phyloP scores from a whole-genome alignment of 2,329 filamentous ascomycete genomes.

The Nannizziopsis arthrosporioides region DNA sequence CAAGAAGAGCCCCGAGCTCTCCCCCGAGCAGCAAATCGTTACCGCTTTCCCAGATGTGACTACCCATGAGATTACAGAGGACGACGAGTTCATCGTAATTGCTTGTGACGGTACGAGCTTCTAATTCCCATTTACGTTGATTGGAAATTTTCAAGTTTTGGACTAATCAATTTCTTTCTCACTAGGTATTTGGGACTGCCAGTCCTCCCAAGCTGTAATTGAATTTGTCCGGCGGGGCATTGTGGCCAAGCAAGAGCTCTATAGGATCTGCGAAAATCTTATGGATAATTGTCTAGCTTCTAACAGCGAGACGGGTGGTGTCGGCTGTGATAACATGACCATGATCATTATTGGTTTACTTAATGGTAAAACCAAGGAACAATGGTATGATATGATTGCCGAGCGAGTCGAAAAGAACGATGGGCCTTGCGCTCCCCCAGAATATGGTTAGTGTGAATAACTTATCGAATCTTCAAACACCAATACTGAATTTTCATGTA shows the following conservation, averaged over 20 bases:
- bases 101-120: slow-evolving; percentile 68
- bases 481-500: slow-evolving; percentile 32
- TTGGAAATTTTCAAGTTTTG: slow-evolving; percentile 11
- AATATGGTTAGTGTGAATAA: slow-evolving; percentile 75
- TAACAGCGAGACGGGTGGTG: slow-evolving; percentile 93
- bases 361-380: slow-evolving; percentile 82
- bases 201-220: slow-evolving; percentile 92
- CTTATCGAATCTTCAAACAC: neutral
- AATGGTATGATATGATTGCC: slow-evolving; percentile 96
- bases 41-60: slow-evolving; percentile 93
- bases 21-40: slow-evolving; percentile 97
- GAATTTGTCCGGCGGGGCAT: slow-evolving; percentile 96
- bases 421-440: slow-evolving; percentile 93
- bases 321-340: slow-evolving; percentile 99
- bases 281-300: slow-evolving; percentile 99
- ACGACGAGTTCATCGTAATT: slow-evolving; percentile 91
- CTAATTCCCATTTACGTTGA: slow-evolving; percentile 7
- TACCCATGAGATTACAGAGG: slow-evolving; percentile 75
- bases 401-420: slow-evolving; percentile 92
- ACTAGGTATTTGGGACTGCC: slow-evolving; percentile 97
- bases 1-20: slow-evolving; percentile 95
- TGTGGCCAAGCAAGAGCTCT: slow-evolving; percentile 86
- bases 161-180: slow-evolving; percentile 7
- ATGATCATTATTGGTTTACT: slow-evolving; percentile 86
- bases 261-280: slow-evolving; percentile 98